These are phyloP conservation scores for Monosporascus cannonballus DNA, from an alignment of 2,329 filamentous ascomycete species.

Conservation along the genomic window DNA sequence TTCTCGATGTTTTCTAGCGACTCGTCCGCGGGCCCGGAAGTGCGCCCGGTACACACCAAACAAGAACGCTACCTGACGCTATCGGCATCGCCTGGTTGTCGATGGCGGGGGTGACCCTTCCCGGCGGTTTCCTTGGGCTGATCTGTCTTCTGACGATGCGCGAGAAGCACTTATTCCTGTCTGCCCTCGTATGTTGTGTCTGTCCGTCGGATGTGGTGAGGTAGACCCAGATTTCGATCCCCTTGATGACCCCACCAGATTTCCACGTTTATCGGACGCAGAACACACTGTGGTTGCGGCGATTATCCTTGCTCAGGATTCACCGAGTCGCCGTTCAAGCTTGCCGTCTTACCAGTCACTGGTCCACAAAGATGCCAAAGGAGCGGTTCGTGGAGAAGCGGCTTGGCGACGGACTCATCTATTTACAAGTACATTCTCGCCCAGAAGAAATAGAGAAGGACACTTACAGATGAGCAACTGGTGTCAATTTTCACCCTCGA, in stretches of 20 bases:
- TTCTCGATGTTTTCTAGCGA: not conserved
- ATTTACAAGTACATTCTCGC: not conserved
- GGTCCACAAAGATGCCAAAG: not conserved
- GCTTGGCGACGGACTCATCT: not conserved
- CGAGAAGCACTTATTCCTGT: not conserved
- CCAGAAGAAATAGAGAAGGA: not conserved
- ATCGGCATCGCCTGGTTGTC: not conserved
- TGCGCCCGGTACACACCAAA: not conserved
- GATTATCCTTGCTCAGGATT: not conserved
- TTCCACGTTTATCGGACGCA: not conserved
- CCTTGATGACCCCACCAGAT: not conserved
- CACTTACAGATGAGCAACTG: not conserved
- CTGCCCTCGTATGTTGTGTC: not conserved
- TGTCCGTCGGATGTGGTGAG: not conserved
- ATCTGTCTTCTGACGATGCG: not conserved
- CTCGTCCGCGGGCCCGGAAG: not conserved
- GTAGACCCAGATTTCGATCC: not conserved
- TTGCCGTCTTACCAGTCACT: not conserved
- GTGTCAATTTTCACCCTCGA: too few species aligned
- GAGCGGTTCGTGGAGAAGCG: not conserved
- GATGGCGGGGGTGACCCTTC: not conserved
- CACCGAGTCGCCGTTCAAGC: not conserved
- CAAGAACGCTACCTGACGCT: not conserved
- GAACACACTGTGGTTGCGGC: not conserved
- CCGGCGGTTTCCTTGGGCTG: not conserved